These are phyloP conservation scores for Perkinsus chesapeaki DNA, from an alignment of 169 alveolate genomes.

Conservation along the genomic window DNA sequence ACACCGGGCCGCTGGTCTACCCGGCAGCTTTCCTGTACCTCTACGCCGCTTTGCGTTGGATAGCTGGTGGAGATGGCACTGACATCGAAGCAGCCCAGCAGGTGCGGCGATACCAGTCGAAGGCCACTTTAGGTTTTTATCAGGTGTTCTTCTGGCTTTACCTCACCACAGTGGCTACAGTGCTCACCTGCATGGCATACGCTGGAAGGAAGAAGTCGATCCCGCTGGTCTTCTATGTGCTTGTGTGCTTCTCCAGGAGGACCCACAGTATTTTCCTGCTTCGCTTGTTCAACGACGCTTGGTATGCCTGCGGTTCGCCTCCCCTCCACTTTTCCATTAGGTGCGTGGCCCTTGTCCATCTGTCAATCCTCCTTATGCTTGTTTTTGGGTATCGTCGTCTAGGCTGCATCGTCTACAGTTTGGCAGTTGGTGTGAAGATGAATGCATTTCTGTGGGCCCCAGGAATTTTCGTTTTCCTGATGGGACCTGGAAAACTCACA, in stretches of 20 bases:
- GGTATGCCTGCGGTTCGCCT: neutral
- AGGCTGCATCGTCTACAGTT: neutral
- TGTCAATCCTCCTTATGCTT: neutral
- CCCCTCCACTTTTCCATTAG: neutral
- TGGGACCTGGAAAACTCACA: neutral
- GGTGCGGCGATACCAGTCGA: neutral
- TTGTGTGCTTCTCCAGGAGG: neutral
- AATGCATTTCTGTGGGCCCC: neutral
- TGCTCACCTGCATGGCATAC: neutral
- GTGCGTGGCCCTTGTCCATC: neutral
- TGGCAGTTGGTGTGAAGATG: neutral
- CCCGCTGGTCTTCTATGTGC: neutral
- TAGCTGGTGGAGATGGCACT: neutral
- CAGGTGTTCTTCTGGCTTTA: neutral
- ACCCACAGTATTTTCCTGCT: neutral
- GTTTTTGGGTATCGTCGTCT: neutral
- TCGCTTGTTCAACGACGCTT: neutral
- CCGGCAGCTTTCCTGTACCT: neutral
- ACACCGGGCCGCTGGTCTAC: constrained; percentile 9
- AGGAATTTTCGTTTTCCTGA: neutral
- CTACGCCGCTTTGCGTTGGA: neutral
- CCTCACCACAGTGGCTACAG: neutral
- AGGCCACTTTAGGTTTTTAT: neutral
- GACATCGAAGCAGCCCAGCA: neutral
- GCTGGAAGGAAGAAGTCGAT: neutral